phyloP scores from a whole-genome alignment of 2,329 filamentous ascomycete species.

The Boeremia lycopersici region DNA sequence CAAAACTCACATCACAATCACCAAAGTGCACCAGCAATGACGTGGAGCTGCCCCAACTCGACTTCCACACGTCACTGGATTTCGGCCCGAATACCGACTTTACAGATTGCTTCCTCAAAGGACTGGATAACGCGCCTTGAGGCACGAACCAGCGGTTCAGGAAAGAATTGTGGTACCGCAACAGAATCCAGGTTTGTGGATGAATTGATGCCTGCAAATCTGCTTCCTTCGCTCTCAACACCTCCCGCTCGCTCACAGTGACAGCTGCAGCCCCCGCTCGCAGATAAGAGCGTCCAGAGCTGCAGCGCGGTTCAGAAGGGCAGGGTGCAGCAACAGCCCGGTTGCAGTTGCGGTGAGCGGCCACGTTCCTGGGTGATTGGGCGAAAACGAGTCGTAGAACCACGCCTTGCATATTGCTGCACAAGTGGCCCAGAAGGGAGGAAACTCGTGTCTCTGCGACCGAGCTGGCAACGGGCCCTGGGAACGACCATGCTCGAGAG shows the following conservation, averaged over 20 bases:
- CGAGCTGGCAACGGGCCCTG: slow-evolving; percentile 15
- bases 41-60: slow-evolving; percentile 27
- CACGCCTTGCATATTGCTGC: slow-evolving; percentile 21
- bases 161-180: background rate
- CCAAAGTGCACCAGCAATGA: slow-evolving; percentile 9
- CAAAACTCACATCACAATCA: slow-evolving; percentile 3
- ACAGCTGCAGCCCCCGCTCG: background rate
- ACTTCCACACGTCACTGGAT: slow-evolving; percentile 32
- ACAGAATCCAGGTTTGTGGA: background rate
- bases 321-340: slow-evolving; percentile 20
- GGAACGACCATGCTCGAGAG: slow-evolving; percentile 11
- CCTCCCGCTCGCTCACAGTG: background rate
- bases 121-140: slow-evolving; percentile 26
- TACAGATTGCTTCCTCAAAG: slow-evolving; percentile 35
- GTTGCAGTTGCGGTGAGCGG: slow-evolving; percentile 35
- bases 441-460: slow-evolving; percentile 17
- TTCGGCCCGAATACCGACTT: slow-evolving; percentile 31
- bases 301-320: slow-evolving; percentile 20
- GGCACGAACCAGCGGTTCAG: background rate
- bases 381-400: slow-evolving; percentile 21
- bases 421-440: slow-evolving; percentile 13
- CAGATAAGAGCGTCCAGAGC: slow-evolving; percentile 11
- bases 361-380: slow-evolving; percentile 49
- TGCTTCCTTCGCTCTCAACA: background rate
- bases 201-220: background rate